phyloP scores from a whole-genome alignment of 352 stramenopile genomes.

The Globisporangium acanthophoron region DNA sequence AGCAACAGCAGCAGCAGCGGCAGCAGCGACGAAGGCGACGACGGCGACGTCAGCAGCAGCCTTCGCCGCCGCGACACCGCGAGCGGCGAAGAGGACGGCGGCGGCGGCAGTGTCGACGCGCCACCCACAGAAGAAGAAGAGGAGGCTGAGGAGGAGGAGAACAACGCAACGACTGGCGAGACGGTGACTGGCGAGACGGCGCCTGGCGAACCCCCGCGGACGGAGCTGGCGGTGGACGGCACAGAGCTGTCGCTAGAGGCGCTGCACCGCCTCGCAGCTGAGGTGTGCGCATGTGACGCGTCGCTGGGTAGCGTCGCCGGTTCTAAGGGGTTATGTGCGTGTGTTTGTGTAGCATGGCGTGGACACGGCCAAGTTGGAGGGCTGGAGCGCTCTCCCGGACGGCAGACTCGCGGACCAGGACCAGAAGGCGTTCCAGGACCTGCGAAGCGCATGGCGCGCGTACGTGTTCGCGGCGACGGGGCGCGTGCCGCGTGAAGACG shows the following conservation, averaged over 20 bases:
- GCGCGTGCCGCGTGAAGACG: conserved; percentile 49
- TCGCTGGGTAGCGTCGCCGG: not conserved
- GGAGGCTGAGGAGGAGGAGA: not conserved
- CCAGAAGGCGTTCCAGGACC: conserved; percentile 32
- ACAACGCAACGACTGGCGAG: not conserved
- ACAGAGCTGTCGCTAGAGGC: not conserved
- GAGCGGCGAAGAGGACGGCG: not conserved
- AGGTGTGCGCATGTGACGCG: conserved; percentile 10
- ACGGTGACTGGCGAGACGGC: not conserved
- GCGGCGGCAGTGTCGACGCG: not conserved
- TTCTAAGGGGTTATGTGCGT: conserved; percentile 17
- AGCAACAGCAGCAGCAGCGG: conserved; percentile 11
- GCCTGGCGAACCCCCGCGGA: not conserved
- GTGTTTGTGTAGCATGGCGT: conserved; percentile 24
- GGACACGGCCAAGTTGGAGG: conserved; percentile 22
- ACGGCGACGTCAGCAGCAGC: not conserved
- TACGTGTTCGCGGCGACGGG: conserved; percentile 27
- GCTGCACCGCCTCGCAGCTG: conserved; percentile 14
- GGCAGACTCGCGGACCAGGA: conserved; percentile 36
- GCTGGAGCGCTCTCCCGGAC: conserved; percentile 35
- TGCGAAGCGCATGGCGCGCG: conserved; percentile 48
- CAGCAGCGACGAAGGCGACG: conserved; percentile 2
- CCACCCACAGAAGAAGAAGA: not conserved
- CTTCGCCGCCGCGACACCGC: not conserved
- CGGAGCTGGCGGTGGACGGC: not conserved